Evolutionary conservation across 1,139 yeast species (phyloP), one percentile per base, ranked within the genome.

Genomic region (Meyerozyma athensensis): DNA sequence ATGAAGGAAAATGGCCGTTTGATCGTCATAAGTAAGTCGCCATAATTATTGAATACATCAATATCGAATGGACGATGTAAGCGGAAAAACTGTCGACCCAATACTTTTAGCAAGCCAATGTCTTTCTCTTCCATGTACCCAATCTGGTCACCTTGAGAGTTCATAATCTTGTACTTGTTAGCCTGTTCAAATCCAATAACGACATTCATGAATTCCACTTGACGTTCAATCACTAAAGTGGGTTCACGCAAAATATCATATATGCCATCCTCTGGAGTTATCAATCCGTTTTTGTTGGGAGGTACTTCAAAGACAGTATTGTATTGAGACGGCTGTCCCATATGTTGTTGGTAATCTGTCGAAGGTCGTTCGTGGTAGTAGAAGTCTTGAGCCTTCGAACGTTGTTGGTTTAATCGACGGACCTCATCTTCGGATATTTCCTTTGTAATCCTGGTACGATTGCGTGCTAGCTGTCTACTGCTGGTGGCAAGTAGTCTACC

Each of bases 151-250:
- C 97, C 97, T 44, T 65, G 49, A 0, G 83, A 72, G 56, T 87
- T 85, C 79, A 83, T 71, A 33, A 92, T 74, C 10, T 74, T 72
- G 57, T 90, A 92, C 46, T 72, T 65, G 56, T 90, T 90, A 1
- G 95, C 89, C 61, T 90, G 97, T 57, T 92, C 97, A 52, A 86
- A 86, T 1, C 97, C 97, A 26, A 90, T 56, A 38, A 89, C 74
- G 12, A 92, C 68, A 53, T 87, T 90, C 87, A 87, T 81, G 63
- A 83, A 73, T 59, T 92, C 97, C 26, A 92, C 67, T 53, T 86
- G 85, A 41, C 98, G 72, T 55, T 90, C 96, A 37, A 92, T 77
- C 1, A 90, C 89, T 24, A 92, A 59, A 4, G 92, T 84, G 1
- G 97, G 97, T 52, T 86, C 87, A 33, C 72, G 69, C 31, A 87